Base-by-base conservation (phyloP, 2,329 filamentous ascomycete species). In the Colletotrichum sp. region DNA sequence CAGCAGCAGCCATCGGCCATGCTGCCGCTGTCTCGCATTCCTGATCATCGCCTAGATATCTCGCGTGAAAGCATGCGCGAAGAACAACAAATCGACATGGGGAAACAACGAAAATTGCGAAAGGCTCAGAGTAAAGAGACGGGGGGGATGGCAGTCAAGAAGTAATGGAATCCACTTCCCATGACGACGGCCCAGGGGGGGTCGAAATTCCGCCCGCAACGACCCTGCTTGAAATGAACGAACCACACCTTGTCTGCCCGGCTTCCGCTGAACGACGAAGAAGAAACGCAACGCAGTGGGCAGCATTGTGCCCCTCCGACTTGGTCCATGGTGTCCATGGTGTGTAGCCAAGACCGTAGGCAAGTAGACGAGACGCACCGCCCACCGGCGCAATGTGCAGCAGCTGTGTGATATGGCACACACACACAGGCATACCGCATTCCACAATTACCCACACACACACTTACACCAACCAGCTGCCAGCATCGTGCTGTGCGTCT, bases 1-100 rank as follows among this genome's bases (percentile, higher is more conserved):
- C 67, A 75, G 55, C 44, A 75, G 69, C 64, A 60, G 28, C 57
- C 32, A 57, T 48, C 39, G 34, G 70, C 64, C 57, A 28, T n/a
- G 64, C 16, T 36, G 64, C 71, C 70, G 65, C 28, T 48, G 64
- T 65, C 73, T 52, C 59, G 44, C 22, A 25, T 22, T 60, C 25
- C 39, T 64, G 27, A 65, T 73, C 73, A 75, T 75, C 44, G 72
- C 73, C 74, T 64, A 22, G 70, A 65, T 68, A 60, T 39, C 70
- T 55, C 55, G 25, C 19, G n/a, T 52, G 74, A 36, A 59, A 60
- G 48, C 74, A 75, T 75, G 44, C 25, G 61, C 19, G 27, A 34
- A 22, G 25, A 68, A 39, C 22, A 44, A 57, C 36, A 19, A 44
- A 52, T 52, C 57, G 27, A 65, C 59, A 75, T 44, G 32, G 55